Conservation (phyloP, 805 yeast genomes). For the Ogataea siamensis region DNA sequence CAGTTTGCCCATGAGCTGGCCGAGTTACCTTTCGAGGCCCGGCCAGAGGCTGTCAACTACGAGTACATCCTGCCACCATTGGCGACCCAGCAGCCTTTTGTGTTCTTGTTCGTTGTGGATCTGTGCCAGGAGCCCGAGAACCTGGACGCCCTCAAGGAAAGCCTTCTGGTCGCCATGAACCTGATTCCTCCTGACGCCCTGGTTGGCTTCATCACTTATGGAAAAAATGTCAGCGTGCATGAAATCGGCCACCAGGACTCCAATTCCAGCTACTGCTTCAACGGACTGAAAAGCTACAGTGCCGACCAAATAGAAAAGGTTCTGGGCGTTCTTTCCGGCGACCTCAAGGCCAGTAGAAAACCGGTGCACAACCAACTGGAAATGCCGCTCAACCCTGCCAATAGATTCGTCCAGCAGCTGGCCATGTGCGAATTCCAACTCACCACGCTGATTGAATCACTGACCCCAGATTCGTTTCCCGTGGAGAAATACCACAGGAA, state of each 20-base stretch:
- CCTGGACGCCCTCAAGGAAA: slow-evolving; percentile 49
- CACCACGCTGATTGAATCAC: slow-evolving; percentile 45
- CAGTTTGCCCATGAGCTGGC: slow-evolving; percentile 31
- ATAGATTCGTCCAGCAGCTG: slow-evolving; percentile 47
- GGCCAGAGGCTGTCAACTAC: slow-evolving; percentile 44
- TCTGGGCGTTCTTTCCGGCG: slow-evolving; percentile 43
- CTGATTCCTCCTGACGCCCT: slow-evolving; percentile 51
- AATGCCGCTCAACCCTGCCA: slow-evolving; percentile 29
- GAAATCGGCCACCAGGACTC: slow-evolving; percentile 43
- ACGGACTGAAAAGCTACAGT: slow-evolving; percentile 53
- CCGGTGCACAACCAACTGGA: slow-evolving; percentile 15
- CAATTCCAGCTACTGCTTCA: slow-evolving; percentile 44
- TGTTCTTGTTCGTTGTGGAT: slow-evolving; percentile 57
- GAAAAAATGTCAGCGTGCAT: slow-evolving; percentile 57
- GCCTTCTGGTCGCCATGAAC: slow-evolving; percentile 41
- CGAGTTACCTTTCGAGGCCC: slow-evolving; percentile 37
- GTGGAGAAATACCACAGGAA: slow-evolving; percentile 44
- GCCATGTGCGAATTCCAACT: slow-evolving; percentile 51
- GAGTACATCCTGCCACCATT: slow-evolving; percentile 44
- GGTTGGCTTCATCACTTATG: slow-evolving; percentile 58
- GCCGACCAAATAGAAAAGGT: slow-evolving; percentile 44
- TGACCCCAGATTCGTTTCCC: slow-evolving; percentile 51
- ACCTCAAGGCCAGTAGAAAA: slow-evolving; percentile 22
- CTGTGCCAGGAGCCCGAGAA: slow-evolving; percentile 53
- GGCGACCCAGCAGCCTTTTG: slow-evolving; percentile 37